Evolutionary conservation across 179 eudicot species (phyloP).

Genomic region (Beta corolliflora): DNA sequence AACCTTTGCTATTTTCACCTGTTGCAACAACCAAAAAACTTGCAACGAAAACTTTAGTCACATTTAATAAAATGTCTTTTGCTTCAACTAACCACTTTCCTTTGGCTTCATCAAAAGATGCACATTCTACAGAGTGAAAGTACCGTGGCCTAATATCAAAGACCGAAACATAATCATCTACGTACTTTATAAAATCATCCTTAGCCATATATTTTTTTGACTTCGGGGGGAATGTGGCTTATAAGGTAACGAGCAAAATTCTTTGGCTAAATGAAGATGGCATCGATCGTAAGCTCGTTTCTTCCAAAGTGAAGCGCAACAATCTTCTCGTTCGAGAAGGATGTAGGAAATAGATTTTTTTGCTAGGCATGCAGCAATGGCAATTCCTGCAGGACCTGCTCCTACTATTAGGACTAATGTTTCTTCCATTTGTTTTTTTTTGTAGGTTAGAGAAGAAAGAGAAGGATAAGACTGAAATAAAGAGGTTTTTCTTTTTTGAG

Average conservation of each 20-base stretch:
- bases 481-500: neutral
- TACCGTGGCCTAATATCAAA: slow-evolving; percentile 32
- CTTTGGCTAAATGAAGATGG: slow-evolving; percentile 42
- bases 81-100: slow-evolving; percentile 35
- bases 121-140: slow-evolving; percentile 26
- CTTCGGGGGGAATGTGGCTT: slow-evolving; percentile 23
- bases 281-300: slow-evolving; percentile 44
- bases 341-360: slow-evolving; percentile 28
- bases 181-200: slow-evolving; percentile 37
- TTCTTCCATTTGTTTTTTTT: slow-evolving; percentile 12
- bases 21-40: slow-evolving; percentile 38
- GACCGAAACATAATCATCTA: slow-evolving; percentile 34
- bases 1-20: slow-evolving; percentile 37
- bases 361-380: slow-evolving; percentile 34
- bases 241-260: slow-evolving; percentile 39
- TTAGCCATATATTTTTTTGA: slow-evolving; percentile 31
- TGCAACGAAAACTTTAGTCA: slow-evolving; percentile 17
- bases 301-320: slow-evolving; percentile 44
- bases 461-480: neutral
- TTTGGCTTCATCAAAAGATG: slow-evolving; percentile 14
- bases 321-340: slow-evolving; percentile 43
- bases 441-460: neutral
- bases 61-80: neutral
- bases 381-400: slow-evolving; percentile 44
- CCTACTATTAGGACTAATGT: slow-evolving; percentile 40